Base-by-base conservation (phyloP, 768 basidiomycete species). In the Suillus variegatus region DNA sequence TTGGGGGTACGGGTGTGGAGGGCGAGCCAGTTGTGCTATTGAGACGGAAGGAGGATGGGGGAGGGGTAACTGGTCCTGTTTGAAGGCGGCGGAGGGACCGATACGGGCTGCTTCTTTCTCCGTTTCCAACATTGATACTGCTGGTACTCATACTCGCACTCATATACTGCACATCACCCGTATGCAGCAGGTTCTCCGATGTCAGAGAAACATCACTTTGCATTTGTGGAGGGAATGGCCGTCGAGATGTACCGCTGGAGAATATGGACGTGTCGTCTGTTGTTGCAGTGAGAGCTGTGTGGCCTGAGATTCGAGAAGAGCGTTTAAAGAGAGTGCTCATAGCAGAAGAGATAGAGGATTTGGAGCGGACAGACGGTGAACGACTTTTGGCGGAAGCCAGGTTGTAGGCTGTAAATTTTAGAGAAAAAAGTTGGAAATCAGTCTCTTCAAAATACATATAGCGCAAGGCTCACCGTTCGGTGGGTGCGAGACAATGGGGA, bases 1-100 rank as follows among this genome's bases (percentile, higher is more conserved):
- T 65, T 20, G 75, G 70, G 60, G 77, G 71, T 4, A 43, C 14
- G 10, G 22, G 63, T 43, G 65, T 79, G 81, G 80, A 79, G 65
- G 76, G 79, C 67, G 77, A 80, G 41, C 73, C 70, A 28, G 85
- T 82, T 55, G 79, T 70, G 62, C 60, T 65, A 32, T 68, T 71
- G 16, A 71, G 67, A 18, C 68, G 66, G 65, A 87, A 89, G 6
- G 87, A 86, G 0, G 88, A 88, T 12, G 88, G 88, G n/a, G 88
- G 86, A 7, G 81, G 81, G 36, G 68, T 63, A 32, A 65, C 67
- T 43, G 41, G 20, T 43, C 41, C 58, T 32, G 58, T 60, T 43
- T 60, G 58, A 41, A 84, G 72, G 43, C 81, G 80, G 60, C 85
- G 80, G 32, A 78, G 73, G 10, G 84, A 84, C 63, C 82, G 82